Evolutionary conservation across 768 basidiomycete species (phyloP), one percentile per base, ranked within the genome.

Genomic region (Mycena rosella): DNA sequence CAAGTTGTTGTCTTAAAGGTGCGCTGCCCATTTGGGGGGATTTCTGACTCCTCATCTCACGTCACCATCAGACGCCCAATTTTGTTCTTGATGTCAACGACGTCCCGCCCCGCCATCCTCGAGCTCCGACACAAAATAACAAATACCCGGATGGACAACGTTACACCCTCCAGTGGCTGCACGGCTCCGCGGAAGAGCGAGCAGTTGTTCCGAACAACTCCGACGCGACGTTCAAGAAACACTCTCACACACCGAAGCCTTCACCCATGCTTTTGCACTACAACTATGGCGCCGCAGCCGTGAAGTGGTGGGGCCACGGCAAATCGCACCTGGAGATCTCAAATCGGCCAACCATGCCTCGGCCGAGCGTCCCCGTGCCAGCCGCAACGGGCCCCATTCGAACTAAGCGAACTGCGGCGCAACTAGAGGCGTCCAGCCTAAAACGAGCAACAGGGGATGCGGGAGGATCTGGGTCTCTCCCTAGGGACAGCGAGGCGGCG

Each of bases 231-330:
- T 76, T 77, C 72, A 70, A 42, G 67, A 72, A 61, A 65, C 5
- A 44, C 49, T 59, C 69, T 52, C 64, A 20, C 54, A 60, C 64
- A 34, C 63, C 67, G 29, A 75, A 72, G 68, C 77, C 74, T 29
- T 75, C 77, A n/a, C 70, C 70, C 49, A 53, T 76, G 14, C 67
- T 76, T 65, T 58, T 77, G 7, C 76, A 78, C 60, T 78, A 78
- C 68, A 75, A 74, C 55, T 78, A 77, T 60, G 77, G 77, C 29
- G 73, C 74, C 49, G 75, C 77, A 52, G 77, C 75, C 34, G 69
- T 78, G 34, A 72, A 70, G 64, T 66, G 62, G 44, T 78, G 77
- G 76, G 77, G 77, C 32, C 26, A 68, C 32, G 65, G 49, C 48
- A 61, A 66, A 15, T 30, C 38, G 2, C 45, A 63, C 44, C 62